A percentile compares a stretch with the other conserved stretches of the same genome.
Evolutionary conservation across 352 stramenopile species (phyloP).

Genomic region (Phytophthora hybrid): DNA sequence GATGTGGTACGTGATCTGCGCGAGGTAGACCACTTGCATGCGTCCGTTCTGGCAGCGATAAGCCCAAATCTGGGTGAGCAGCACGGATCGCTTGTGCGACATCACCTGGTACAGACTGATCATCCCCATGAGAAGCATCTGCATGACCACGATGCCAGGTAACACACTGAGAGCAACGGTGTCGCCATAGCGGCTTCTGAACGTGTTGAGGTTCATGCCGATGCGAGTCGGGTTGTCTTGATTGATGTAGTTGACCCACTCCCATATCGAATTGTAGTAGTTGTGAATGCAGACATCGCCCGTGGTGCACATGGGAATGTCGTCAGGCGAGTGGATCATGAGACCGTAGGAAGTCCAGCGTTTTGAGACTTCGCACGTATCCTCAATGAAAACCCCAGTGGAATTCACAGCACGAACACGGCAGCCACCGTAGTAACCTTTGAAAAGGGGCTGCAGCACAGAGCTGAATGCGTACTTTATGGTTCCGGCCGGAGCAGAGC

Average conservation of each 20-base stretch:
- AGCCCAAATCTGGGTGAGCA: constrained; percentile 44
- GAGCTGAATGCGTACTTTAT: constrained; percentile 13
- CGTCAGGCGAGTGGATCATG: constrained; percentile 37
- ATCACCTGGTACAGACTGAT: constrained; percentile 45
- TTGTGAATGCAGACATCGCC: constrained; percentile 40
- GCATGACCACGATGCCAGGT: constrained; percentile 34
- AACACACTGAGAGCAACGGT: constrained; percentile 26
- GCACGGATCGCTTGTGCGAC: constrained; percentile 35
- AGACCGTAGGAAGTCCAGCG: constrained; percentile 38
- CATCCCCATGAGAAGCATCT: constrained; percentile 38
- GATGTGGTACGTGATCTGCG: constrained; percentile 43
- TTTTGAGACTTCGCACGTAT: constrained; percentile 17
- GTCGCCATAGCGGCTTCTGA: constrained; percentile 31
- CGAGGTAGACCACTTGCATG: constrained; percentile 41
- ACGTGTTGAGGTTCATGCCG: constrained; percentile 33
- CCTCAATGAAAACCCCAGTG: constrained; percentile 29
- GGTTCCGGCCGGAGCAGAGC: constrained; percentile 6
- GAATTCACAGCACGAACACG: constrained; percentile 36
- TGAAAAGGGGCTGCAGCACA: constrained; percentile 36
- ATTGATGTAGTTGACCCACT: constrained; percentile 28
- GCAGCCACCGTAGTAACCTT: constrained; percentile 38
- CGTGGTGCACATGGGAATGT: constrained; percentile 37
- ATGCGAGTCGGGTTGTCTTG: constrained; percentile 19
- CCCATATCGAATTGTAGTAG: constrained; percentile 41
- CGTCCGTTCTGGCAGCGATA: constrained; percentile 44